phyloP scores from a whole-genome alignment of 2,329 filamentous ascomycete genomes.

The Colletotrichum eleusines region DNA sequence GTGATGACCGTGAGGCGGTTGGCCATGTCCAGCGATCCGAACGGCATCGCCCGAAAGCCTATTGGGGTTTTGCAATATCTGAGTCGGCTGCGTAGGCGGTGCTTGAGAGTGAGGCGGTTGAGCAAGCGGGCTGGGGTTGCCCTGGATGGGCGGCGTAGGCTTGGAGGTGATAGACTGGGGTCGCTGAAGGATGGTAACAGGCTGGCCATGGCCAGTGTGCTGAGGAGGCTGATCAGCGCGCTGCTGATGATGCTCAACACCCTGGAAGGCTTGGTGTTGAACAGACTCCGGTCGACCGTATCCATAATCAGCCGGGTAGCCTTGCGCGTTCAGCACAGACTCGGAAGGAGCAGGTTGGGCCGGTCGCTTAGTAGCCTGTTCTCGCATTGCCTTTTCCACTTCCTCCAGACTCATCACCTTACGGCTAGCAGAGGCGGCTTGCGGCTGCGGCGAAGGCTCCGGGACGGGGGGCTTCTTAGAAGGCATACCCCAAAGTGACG shows the following conservation, averaged over 20 bases:
- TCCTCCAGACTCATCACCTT: constrained; percentile 98
- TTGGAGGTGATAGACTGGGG: constrained; percentile 59
- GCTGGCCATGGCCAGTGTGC: constrained; percentile 58
- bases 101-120: constrained; percentile 53
- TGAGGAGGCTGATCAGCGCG: constrained; percentile 47
- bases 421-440: constrained; percentile 58
- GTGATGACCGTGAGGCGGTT: constrained; percentile 45
- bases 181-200: constrained; percentile 68
- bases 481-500: constrained; percentile 89
- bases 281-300: constrained; percentile 40
- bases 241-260: constrained; percentile 46
- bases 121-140: constrained; percentile 49
- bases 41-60: constrained; percentile 65
- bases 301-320: constrained; percentile 37
- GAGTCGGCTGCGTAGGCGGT: constrained; percentile 70
- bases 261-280: constrained; percentile 39
- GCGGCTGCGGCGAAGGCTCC: constrained; percentile 46
- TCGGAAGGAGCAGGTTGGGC: constrained; percentile 52
- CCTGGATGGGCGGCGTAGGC: constrained; percentile 52
- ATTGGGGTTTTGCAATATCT: constrained; percentile 85
- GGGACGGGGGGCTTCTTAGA: constrained; percentile 62
- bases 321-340: constrained; percentile 48
- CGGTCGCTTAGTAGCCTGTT: constrained; percentile 68
- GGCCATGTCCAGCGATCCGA: constrained; percentile 48
- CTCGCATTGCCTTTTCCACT: constrained; percentile 92